A percentile compares a stretch with the other conserved stretches of the same genome.
phyloP scores from a whole-genome alignment of 169 alveolate species.

The Plasmodium gaboni region DNA sequence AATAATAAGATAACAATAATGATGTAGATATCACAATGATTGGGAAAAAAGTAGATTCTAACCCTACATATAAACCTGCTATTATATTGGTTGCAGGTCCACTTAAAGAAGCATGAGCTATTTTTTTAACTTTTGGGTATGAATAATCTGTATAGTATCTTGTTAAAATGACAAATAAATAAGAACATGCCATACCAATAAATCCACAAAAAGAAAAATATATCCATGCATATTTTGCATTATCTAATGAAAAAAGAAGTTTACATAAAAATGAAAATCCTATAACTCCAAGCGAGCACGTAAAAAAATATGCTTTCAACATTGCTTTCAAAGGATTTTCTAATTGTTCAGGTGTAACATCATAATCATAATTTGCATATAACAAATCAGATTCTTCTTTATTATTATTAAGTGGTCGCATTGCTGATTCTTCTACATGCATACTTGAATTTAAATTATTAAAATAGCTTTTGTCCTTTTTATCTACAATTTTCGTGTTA shows the following conservation, averaged over 20 bases:
- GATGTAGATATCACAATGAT: slow-evolving; percentile 81
- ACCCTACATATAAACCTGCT: slow-evolving; percentile 88
- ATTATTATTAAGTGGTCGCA: background rate
- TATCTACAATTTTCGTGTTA: background rate
- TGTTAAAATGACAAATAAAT: slow-evolving; percentile 89
- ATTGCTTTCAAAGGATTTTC: slow-evolving; percentile 69
- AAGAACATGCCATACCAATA: slow-evolving; percentile 89
- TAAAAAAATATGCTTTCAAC: slow-evolving; percentile 82
- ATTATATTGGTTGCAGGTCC: slow-evolving; percentile 93
- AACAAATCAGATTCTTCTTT: slow-evolving; percentile 3
- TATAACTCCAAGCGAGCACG: slow-evolving; percentile 80
- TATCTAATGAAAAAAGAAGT: slow-evolving; percentile 75
- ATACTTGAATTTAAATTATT: slow-evolving; percentile 1
- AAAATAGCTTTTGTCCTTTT: slow-evolving; percentile 17
- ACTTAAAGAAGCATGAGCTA: slow-evolving; percentile 88
- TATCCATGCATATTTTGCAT: slow-evolving; percentile 78
- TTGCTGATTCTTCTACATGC: background rate
- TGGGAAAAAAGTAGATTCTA: slow-evolving; percentile 86
- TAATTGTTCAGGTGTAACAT: slow-evolving; percentile 19
- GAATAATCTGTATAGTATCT: slow-evolving; percentile 92
- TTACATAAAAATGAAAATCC: slow-evolving; percentile 86
- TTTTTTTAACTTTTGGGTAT: slow-evolving; percentile 85
- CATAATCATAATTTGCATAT: slow-evolving; percentile 78
- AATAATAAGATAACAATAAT: slow-evolving; percentile 78
- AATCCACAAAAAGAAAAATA: slow-evolving; percentile 84